Percentiles rank a stretch among this genome's conserved stretches.
phyloP scores from a whole-genome alignment of 129 eudicot species.

The Logfia minima region DNA sequence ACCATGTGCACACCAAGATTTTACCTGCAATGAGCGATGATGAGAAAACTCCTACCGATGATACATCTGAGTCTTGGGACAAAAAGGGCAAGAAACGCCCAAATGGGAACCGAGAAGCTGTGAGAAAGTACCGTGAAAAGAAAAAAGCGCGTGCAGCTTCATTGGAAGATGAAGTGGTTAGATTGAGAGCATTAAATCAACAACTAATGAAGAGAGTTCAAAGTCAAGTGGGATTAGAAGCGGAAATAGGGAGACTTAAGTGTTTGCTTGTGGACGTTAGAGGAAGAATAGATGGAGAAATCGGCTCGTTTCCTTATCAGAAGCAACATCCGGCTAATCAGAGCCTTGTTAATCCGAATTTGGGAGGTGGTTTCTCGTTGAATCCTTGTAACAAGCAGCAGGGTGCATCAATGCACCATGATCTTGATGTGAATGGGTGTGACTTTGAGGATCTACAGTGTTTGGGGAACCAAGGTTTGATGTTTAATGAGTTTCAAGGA shows the following conservation, averaged over 20 bases:
- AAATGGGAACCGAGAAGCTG: conserved; percentile 86
- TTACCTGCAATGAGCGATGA: conserved; percentile 61
- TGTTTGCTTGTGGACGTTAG: conserved; percentile 94
- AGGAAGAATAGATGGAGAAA: conserved; percentile 96
- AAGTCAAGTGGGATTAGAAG: conserved; percentile 80
- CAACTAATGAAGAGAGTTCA: conserved; percentile 82
- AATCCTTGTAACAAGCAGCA: conserved; percentile 76
- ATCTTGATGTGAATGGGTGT: conserved; percentile 54
- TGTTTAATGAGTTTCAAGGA: conserved; percentile 45
- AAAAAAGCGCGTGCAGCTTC: conserved; percentile 94
- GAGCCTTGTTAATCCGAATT: conserved; percentile 38
- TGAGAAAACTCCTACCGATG: conserved; percentile 64
- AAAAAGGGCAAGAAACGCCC: conserved; percentile 69
- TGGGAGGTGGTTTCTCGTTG: conserved; percentile 59
- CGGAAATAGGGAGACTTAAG: conserved; percentile 89
- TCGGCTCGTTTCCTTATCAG: conserved; percentile 95
- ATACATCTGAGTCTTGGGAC: conserved; percentile 76
- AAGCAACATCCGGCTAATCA: conserved; percentile 54
- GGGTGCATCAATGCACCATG: conserved; percentile 43
- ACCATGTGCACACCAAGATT: conserved; percentile 90
- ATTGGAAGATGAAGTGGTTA: conserved; percentile 84
- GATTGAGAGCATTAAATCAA: conserved; percentile 80
- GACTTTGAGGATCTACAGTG: conserved; percentile 75
- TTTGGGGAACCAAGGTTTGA: conserved; percentile 55
- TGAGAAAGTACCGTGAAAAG: conserved; percentile 91